A percentile compares a stretch with the other conserved stretches of the same genome.
These are phyloP conservation scores for Penicillium griseofulvum DNA, from an alignment of 2,329 filamentous ascomycete species.

Conservation along the genomic window DNA sequence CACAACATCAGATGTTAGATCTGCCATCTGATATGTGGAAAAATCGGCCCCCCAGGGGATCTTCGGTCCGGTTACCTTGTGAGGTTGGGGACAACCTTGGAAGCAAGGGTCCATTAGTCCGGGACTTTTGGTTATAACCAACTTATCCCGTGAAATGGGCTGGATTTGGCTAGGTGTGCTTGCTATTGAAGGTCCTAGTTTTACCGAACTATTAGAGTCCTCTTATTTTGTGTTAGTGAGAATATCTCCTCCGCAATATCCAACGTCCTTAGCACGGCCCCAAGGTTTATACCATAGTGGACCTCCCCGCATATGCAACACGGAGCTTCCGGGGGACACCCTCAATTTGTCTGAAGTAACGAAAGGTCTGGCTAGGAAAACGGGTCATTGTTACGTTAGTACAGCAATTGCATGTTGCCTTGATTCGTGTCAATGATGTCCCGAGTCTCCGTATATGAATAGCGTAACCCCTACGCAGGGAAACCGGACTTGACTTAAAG, in stretches of 20 bases:
- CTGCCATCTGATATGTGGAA: constrained; percentile 20
- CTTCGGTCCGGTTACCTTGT: constrained; percentile 13
- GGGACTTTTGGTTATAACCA: not conserved
- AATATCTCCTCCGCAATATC: not conserved
- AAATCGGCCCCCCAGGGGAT: constrained; percentile 20
- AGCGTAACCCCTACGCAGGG: constrained; percentile 11
- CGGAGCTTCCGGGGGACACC: constrained; percentile 3
- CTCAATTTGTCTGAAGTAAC: not conserved
- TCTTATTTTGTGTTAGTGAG: not conserved
- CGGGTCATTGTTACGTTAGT: not conserved
- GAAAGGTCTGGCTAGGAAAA: not conserved
- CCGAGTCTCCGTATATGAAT: constrained; percentile 15
- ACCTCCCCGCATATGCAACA: not conserved
- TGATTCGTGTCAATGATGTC: constrained; percentile 4
- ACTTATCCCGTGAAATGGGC: not conserved
- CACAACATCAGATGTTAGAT: not conserved
- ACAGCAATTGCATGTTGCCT: constrained; percentile 1
- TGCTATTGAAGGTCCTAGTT: not conserved
- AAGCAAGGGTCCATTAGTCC: not conserved
- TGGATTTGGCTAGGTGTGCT: not conserved
- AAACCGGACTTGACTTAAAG: not conserved
- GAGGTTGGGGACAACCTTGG: not conserved
- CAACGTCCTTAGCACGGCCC: not conserved
- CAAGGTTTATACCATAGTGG: not conserved
- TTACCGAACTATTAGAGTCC: not conserved